These are phyloP conservation scores for Tetragonia tetragonoides DNA, from an alignment of 148 eudicot species.

Conservation along the genomic window DNA sequence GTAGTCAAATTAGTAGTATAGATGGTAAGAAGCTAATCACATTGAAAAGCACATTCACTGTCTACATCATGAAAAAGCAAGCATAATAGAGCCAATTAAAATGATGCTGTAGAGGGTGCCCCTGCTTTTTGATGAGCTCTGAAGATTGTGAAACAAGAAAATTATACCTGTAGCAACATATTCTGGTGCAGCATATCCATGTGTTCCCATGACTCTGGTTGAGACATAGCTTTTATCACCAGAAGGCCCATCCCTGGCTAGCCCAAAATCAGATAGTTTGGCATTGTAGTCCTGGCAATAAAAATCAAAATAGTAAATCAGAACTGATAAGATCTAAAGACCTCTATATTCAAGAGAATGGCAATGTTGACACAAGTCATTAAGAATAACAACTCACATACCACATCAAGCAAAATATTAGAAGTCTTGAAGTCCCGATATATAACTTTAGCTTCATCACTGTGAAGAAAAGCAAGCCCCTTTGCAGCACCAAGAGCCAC, in stretches of 20 bases:
- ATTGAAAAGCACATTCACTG: no score
- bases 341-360: neutral
- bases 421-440: slow-evolving; percentile 33
- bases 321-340: neutral
- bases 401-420: slow-evolving; percentile 36
- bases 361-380: slow-evolving; percentile 5
- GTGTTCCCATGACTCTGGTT: slow-evolving; percentile 62
- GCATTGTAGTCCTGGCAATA: slow-evolving; percentile 54
- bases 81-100: neutral
- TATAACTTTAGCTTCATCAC: slow-evolving; percentile 33
- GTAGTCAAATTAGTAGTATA: neutral
- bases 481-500: slow-evolving; percentile 35
- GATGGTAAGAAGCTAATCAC: neutral
- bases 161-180: slow-evolving; percentile 57
- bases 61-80: neutral
- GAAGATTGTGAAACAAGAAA: neutral
- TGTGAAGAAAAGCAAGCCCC: slow-evolving; percentile 37
- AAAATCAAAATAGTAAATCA: neutral
- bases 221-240: slow-evolving; percentile 65
- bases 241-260: slow-evolving; percentile 68
- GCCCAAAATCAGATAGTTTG: slow-evolving; percentile 62
- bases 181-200: slow-evolving; percentile 69
- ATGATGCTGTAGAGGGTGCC: neutral
- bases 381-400: slow-evolving; percentile 7
- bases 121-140: no score